phyloP scores from a whole-genome alignment of 1,284 basidiomycete genomes.

The Salmacisia buchloeana region DNA sequence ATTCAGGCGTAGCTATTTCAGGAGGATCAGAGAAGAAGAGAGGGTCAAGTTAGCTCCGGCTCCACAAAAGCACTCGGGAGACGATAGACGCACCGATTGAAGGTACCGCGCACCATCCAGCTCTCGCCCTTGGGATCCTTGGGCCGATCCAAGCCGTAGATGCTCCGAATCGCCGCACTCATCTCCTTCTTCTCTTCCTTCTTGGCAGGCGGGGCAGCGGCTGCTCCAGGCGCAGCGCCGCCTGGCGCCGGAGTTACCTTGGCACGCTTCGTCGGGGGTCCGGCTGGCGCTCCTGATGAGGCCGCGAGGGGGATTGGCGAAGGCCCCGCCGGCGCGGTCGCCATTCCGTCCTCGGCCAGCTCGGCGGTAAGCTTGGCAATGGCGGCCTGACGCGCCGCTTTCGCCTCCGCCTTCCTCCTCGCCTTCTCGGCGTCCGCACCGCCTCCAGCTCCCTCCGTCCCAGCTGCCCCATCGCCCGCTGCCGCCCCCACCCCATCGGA shows the following conservation, averaged over 20 bases:
- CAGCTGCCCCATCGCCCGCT: background rate
- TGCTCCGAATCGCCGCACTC: conserved; percentile 7
- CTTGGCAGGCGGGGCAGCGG: too few relatives aligned
- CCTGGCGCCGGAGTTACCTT: background rate
- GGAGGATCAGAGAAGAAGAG: background rate
- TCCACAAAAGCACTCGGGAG: too few relatives aligned
- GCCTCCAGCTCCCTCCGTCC: background rate
- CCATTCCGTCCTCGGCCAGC: conserved; percentile 13
- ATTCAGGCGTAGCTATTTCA: too few relatives aligned
- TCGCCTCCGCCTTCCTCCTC: conserved; percentile 18
- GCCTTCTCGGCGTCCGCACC: too few relatives aligned
- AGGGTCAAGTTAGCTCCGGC: too few relatives aligned
- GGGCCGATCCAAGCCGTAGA: conserved; percentile 7
- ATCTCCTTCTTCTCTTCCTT: background rate
- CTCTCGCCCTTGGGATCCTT: conserved; percentile 10
- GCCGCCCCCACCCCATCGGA: too few relatives aligned
- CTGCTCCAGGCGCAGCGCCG: background rate
- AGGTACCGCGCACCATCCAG: conserved; percentile 11
- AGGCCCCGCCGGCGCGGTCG: background rate
- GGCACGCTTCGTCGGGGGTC: background rate
- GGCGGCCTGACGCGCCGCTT: conserved; percentile 11
- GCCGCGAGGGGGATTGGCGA: background rate
- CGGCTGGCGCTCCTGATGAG: background rate
- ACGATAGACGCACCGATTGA: background rate
- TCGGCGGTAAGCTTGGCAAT: conserved; percentile 19